Base-by-base conservation (phyloP, 495 filamentous ascomycete genomes). In the Penicillium manginii region DNA sequence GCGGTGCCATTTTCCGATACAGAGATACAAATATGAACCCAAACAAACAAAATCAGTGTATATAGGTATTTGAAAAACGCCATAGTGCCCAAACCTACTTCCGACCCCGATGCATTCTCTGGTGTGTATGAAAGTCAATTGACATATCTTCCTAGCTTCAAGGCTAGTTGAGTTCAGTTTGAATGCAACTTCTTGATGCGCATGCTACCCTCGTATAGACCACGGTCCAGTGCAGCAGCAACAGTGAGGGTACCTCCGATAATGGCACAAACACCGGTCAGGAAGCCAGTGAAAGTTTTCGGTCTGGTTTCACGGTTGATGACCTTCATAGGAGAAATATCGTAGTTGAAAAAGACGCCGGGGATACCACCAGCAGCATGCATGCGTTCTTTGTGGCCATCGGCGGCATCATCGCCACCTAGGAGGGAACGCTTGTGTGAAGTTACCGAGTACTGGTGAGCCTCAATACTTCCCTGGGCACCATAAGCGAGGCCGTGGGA, bases 321-420 rank as follows among this genome's bases (percentile, higher is more conserved):
- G 43, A 99, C 96, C 76, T 98, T 99, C 96, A 99, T 98, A 29
- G 94, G 94, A 2, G 94, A 98, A 75, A 99, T 98, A 70, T 99
- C 94, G 66, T 98, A 98, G 60, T 91, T 94, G 79, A 98, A 97
- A 81, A 98, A 98, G 12, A 98, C 92, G 5, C 96, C 96, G 2
- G 94, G 94, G 66, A 98, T 98, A 53, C 94, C 94, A 51, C 90
- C 92, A 58, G 86, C 62, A 1, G 93, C 90, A 73, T 98, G 96
- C 60, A 96, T 73, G 6, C 92, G 84, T 77, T 96, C 93, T 69
- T 91, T 85, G 73, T 99, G 94, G 9, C 91, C 92, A 71, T 93
- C 91, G 21, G 86, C 83, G 2, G 86, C 78, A 67, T 94, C 94
- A 53, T 88, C 83, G 3, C 96, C 94, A 46, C 94, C 94, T 22